A percentile compares a stretch with the other conserved stretches of the same genome.
phyloP scores from a whole-genome alignment of 768 basidiomycete genomes.

The Lentinula guzmanii region DNA sequence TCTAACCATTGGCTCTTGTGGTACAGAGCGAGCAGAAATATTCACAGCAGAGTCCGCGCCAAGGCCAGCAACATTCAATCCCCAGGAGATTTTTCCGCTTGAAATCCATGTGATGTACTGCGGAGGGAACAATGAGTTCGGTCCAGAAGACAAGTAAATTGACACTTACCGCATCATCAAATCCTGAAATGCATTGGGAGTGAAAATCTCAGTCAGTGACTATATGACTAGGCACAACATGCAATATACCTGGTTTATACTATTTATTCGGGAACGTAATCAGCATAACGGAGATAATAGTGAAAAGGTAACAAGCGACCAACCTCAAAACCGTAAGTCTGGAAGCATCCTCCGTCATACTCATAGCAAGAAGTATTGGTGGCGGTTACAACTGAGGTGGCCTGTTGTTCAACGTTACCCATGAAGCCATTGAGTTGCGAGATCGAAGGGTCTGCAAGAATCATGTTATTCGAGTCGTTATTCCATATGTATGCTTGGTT shows the following conservation, averaged over 20 bases:
- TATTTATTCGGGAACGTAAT: conserved; percentile 11
- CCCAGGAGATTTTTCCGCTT: conserved; percentile 50
- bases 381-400: conserved; percentile 8
- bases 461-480: conserved; percentile 26
- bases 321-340: conserved; percentile 41
- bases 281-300: background rate
- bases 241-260: conserved; percentile 33
- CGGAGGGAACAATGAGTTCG: background rate
- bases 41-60: conserved; percentile 44
- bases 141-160: background rate
- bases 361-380: conserved; percentile 40
- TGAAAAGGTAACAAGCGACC: background rate
- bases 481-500: conserved; percentile 35
- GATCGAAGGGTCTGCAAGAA: conserved; percentile 28
- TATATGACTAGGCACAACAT: conserved; percentile 4
- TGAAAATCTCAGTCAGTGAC: background rate
- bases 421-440: conserved; percentile 34
- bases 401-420: conserved; percentile 16
- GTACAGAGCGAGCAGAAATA: conserved; percentile 52
- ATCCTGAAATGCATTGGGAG: conserved; percentile 13
- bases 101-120: conserved; percentile 69
- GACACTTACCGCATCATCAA: conserved; percentile 28
- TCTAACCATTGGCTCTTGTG: conserved; percentile 68
- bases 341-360: conserved; percentile 32
- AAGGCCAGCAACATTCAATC: conserved; percentile 41